These are phyloP conservation scores for Peronospora tabacina DNA, from an alignment of 352 stramenopile species.

Conservation along the genomic window DNA sequence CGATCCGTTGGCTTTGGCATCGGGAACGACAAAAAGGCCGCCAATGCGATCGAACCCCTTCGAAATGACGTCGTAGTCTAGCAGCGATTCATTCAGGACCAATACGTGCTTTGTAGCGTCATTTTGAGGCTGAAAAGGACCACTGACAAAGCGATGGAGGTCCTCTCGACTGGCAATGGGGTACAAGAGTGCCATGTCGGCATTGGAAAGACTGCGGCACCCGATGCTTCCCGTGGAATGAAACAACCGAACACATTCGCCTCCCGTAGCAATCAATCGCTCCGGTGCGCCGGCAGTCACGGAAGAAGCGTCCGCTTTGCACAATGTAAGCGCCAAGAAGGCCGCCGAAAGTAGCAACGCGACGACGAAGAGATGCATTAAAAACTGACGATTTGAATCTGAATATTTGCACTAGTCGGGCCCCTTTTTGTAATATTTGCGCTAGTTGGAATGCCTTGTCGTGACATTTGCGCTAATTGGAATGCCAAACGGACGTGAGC, in stretches of 20 bases:
- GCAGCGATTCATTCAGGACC: conserved; percentile 55
- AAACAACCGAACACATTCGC: conserved; percentile 74
- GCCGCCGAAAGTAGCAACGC: conserved; percentile 12
- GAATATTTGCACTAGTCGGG: neutral
- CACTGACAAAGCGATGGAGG: conserved; percentile 37
- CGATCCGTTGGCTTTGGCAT: conserved; percentile 2
- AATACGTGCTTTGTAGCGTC: conserved; percentile 44
- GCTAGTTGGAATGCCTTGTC: neutral
- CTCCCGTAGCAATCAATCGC: conserved; percentile 50
- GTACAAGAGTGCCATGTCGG: conserved; percentile 52
- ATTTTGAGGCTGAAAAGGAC: conserved; percentile 18
- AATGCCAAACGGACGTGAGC: conserved; percentile 9
- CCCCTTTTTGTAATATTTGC: neutral
- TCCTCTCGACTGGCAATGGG: conserved; percentile 39
- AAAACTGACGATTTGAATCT: neutral
- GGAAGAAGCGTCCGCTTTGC: conserved; percentile 30
- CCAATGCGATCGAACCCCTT: conserved; percentile 32
- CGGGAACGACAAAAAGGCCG: conserved; percentile 55
- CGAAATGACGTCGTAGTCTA: conserved; percentile 33
- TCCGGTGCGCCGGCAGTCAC: conserved; percentile 57
- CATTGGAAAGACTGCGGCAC: conserved; percentile 45
- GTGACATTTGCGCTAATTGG: conserved; percentile 1
- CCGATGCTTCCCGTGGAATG: conserved; percentile 59
- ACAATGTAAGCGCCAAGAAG: conserved; percentile 16
- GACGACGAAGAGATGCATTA: conserved; percentile 18